Conservation (phyloP, 2,329 filamentous ascomycete genomes). For the Nemania sp. region DNA sequence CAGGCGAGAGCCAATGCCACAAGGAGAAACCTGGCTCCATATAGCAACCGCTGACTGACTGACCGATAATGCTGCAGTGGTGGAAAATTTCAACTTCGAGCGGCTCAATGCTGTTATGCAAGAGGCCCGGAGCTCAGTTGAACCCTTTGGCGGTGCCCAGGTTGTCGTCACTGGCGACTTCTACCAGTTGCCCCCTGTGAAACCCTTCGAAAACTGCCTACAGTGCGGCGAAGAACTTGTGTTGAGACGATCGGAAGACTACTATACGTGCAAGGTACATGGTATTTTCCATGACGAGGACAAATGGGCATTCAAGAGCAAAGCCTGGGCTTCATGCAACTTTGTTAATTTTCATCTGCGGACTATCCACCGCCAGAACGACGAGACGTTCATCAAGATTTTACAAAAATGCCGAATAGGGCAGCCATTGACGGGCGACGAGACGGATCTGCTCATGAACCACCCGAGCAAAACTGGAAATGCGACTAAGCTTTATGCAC, state of each 20-base stretch:
- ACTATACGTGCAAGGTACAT: conserved; percentile 43
- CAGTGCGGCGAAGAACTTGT: conserved; percentile 47
- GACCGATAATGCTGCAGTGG: conserved; percentile 44
- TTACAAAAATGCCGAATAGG: conserved; percentile 60
- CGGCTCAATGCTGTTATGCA: conserved; percentile 56
- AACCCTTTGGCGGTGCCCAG: conserved; percentile 53
- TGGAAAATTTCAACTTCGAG: conserved; percentile 59
- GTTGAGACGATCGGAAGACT: conserved; percentile 25
- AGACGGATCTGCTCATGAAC: conserved; percentile 50
- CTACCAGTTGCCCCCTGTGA: conserved; percentile 63
- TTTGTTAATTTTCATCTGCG: conserved; percentile 59
- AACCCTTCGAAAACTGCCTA: conserved; percentile 58
- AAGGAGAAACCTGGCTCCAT: background rate
- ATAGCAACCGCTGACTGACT: conserved; percentile 14
- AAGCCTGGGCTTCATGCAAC: conserved; percentile 57
- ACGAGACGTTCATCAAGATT: conserved; percentile 57
- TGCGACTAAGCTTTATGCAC: conserved; percentile 52
- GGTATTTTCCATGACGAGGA: conserved; percentile 51
- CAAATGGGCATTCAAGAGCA: conserved; percentile 65
- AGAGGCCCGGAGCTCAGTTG: conserved; percentile 31
- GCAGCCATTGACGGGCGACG: conserved; percentile 41
- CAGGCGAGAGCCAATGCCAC: background rate
- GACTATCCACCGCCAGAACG: conserved; percentile 61
- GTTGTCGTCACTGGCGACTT: conserved; percentile 64
- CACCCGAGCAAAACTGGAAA: conserved; percentile 48